Conservation (phyloP, 257 asterid genomes). For the Solanum appendiculatum region DNA sequence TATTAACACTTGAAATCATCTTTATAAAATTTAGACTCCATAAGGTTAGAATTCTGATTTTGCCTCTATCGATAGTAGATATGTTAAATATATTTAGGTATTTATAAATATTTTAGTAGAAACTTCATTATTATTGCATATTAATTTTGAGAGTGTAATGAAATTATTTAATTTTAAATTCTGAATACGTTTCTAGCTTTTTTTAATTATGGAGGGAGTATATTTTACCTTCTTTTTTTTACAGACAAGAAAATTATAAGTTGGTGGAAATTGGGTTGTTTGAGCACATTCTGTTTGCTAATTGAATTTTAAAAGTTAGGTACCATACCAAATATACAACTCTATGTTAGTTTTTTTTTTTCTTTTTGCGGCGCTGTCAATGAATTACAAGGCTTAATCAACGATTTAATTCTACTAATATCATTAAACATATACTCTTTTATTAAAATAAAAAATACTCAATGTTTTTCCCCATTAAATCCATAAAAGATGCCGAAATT, state of each 20-base stretch:
- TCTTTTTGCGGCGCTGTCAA: neutral
- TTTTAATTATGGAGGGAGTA: too few species aligned
- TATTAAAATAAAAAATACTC: neutral
- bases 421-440: neutral
- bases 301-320: neutral
- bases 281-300: neutral
- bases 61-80: too few species aligned
- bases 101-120: too few species aligned
- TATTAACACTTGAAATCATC: too few species aligned
- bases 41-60: too few species aligned
- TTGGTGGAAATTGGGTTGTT: neutral
- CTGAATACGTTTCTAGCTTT: too few species aligned
- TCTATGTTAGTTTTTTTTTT: neutral
- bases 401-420: neutral
- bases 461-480: neutral
- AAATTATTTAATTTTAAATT: too few species aligned
- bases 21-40: too few species aligned
- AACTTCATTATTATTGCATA: too few species aligned
- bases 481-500: neutral
- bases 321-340: neutral
- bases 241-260: neutral
- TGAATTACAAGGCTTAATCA: neutral
- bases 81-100: too few species aligned
- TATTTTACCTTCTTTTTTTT: too few species aligned
- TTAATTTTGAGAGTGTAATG: too few species aligned